A percentile compares a stretch with the other conserved stretches of the same genome.
Conservation (phyloP, 176 grass and related monocot species). For the Chloris gayana region DNA sequence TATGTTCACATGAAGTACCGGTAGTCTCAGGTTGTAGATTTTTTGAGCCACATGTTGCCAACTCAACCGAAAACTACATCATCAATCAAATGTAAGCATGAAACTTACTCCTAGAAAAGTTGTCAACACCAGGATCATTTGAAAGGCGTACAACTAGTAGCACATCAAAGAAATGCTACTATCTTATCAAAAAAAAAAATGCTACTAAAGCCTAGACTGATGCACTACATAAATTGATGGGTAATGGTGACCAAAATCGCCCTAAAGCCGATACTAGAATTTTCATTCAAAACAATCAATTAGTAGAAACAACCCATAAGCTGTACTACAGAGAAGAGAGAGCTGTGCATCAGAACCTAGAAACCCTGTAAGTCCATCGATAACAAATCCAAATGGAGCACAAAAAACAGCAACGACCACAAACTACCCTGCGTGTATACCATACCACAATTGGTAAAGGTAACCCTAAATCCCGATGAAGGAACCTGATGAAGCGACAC, state of each 20-base stretch:
- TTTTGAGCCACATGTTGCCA: neutral
- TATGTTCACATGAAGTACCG: neutral
- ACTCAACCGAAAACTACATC: constrained; percentile 21
- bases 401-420: neutral
- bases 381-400: neutral
- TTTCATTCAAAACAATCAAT: neutral
- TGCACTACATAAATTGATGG: neutral
- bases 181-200: no score
- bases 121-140: neutral
- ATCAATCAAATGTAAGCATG: constrained; percentile 6
- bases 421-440: neutral
- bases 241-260: constrained; percentile 15
- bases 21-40: neutral
- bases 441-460: constrained; percentile 14
- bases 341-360: constrained; percentile 12
- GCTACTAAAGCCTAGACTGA: neutral
- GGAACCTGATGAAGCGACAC: constrained; percentile 16
- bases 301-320: constrained; percentile 5
- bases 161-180: constrained; percentile 6
- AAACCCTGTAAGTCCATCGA: constrained; percentile 30
- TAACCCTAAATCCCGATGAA: constrained; percentile 1
- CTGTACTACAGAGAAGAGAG: neutral
- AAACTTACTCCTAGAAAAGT: neutral
- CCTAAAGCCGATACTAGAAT: neutral
- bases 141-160: neutral